Percentiles rank a stretch among this genome's conserved stretches.
These are phyloP conservation scores for Blastobotrys serpentis DNA, from an alignment of 1,139 yeast species.

Conservation along the genomic window DNA sequence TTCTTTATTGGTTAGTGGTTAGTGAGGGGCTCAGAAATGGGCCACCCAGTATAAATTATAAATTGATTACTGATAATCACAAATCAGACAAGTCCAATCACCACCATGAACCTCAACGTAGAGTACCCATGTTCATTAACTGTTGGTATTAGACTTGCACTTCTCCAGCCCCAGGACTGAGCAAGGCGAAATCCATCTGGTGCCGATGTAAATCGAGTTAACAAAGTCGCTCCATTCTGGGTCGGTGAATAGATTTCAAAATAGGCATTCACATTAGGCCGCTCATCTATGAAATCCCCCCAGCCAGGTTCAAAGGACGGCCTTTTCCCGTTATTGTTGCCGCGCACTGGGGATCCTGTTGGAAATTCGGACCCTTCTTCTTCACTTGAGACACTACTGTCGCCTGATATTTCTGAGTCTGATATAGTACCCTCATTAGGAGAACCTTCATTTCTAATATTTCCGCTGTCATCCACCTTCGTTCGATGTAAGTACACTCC, in stretches of 20 bases:
- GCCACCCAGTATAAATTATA: not conserved
- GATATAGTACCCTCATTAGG: not conserved
- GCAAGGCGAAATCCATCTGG: constrained; percentile 52
- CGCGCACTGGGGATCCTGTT: not conserved
- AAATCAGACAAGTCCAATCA: constrained; percentile 1
- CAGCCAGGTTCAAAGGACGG: not conserved
- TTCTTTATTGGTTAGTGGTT: too few relatives aligned
- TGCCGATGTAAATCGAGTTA: constrained; percentile 51
- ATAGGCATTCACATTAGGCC: constrained; percentile 48
- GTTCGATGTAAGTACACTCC: constrained; percentile 55
- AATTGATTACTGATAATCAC: not conserved
- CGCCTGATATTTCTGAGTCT: not conserved
- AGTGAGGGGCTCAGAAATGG: too few relatives aligned
- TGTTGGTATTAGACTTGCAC: constrained; percentile 44
- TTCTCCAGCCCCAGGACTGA: constrained; percentile 59
- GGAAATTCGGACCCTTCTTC: not conserved
- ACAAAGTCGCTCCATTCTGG: constrained; percentile 42
- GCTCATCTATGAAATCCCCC: constrained; percentile 39
- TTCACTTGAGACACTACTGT: not conserved
- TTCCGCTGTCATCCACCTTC: constrained; percentile 17
- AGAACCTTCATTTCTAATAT: constrained; percentile 11
- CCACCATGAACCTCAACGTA: not conserved
- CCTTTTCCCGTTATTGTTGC: not conserved
- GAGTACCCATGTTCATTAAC: not conserved
- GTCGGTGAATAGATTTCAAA: constrained; percentile 54